These are phyloP conservation scores for Pseudomassariella vexata DNA, from an alignment of 2,329 filamentous ascomycete genomes.

Conservation along the genomic window DNA sequence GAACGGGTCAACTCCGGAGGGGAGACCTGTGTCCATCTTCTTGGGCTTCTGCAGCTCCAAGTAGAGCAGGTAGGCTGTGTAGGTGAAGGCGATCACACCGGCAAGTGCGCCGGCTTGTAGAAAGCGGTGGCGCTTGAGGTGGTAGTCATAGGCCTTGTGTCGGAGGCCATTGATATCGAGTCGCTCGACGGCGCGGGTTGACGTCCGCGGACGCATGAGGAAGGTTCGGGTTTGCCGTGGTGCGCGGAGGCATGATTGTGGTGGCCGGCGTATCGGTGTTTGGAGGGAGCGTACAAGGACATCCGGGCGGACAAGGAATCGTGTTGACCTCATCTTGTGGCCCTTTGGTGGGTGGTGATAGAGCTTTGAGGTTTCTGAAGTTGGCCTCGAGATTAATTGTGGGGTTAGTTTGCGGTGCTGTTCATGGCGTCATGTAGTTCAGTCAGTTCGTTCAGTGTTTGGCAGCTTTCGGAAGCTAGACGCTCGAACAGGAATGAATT, in stretches of 20 bases:
- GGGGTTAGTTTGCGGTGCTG: too few species aligned
- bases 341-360: too few species aligned
- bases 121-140: slow-evolving; percentile 45
- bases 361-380: too few species aligned
- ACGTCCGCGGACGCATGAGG: slow-evolving; percentile 17
- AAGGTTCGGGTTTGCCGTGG: slow-evolving; percentile 27
- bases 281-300: slow-evolving; percentile 5
- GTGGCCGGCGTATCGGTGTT: slow-evolving; percentile 4
- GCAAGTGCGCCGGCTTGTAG: slow-evolving; percentile 44
- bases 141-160: slow-evolving; percentile 40
- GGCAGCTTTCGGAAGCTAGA: too few species aligned
- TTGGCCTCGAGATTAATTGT: too few species aligned
- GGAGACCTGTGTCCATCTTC: slow-evolving; percentile 38
- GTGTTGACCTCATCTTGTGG: slow-evolving; percentile 8
- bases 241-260: slow-evolving; percentile 7
- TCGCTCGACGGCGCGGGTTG: slow-evolving; percentile 36
- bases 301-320: slow-evolving; percentile 5
- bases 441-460: too few species aligned
- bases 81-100: slow-evolving; percentile 43
- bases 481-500: too few species aligned
- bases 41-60: slow-evolving; percentile 36
- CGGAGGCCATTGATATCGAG: slow-evolving; percentile 45
- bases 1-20: slow-evolving; percentile 34
- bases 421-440: too few species aligned
- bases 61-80: slow-evolving; percentile 35